Percentiles rank a stretch among this genome's conserved stretches.
These are phyloP conservation scores for Candolleomyces efflorescens DNA, from an alignment of 768 basidiomycete species.

Conservation along the genomic window DNA sequence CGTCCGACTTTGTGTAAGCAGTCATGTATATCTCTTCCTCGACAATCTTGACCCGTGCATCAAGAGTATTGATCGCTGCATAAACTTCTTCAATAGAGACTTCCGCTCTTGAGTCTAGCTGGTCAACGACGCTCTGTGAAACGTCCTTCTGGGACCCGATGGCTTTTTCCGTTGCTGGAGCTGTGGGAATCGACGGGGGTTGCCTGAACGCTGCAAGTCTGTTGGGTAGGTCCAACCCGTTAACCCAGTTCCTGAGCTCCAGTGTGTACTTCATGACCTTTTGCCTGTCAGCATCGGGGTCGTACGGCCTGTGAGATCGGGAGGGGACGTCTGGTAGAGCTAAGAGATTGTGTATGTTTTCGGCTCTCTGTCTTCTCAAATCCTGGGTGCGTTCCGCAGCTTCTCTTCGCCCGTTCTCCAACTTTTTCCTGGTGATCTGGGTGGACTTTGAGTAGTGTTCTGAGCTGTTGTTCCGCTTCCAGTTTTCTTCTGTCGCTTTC, in stretches of 20 bases:
- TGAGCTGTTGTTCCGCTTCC: background rate
- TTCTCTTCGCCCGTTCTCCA: conserved; percentile 5
- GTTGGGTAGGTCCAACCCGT: conserved; percentile 6
- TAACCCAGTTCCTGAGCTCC: conserved; percentile 11
- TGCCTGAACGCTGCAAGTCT: background rate
- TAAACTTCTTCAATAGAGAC: no score
- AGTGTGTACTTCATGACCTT: conserved; percentile 12
- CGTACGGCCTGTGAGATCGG: conserved; percentile 1
- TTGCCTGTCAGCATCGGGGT: conserved; percentile 2
- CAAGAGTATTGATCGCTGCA: no score
- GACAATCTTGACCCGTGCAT: no score
- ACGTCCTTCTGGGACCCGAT: background rate
- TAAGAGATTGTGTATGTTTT: conserved; percentile 1
- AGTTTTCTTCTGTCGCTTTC: background rate
- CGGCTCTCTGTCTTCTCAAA: conserved; percentile 1
- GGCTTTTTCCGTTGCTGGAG: background rate
- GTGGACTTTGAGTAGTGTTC: conserved; percentile 10
- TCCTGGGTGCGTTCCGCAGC: background rate
- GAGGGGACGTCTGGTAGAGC: conserved; percentile 8
- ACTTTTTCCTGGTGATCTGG: conserved; percentile 6
- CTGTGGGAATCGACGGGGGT: background rate
- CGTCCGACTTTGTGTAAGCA: background rate
- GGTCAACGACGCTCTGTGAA: no score
- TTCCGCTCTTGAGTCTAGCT: no score
- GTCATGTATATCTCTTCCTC: no score